Evolutionary conservation across 176 grass and related monocot genomes (phyloP).

Genomic region (Ampelocalamus luodianensis): DNA sequence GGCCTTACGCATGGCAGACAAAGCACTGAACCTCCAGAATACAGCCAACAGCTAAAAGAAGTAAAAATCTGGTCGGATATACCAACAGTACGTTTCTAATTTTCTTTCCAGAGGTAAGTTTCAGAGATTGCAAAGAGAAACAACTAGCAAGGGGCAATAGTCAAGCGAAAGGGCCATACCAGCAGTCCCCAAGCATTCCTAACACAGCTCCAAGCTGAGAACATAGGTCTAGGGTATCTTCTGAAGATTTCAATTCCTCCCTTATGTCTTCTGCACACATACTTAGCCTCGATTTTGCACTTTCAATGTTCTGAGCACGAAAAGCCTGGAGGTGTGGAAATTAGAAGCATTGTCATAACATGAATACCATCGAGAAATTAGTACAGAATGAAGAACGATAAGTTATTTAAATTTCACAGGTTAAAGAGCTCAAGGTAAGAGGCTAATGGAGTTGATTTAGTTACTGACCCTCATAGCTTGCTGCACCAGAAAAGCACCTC

Average conservation of each 20-base stretch:
- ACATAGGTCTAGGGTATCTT: slow-evolving; percentile 69
- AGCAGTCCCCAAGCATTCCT: slow-evolving; percentile 98
- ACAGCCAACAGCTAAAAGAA: neutral
- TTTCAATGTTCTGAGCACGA: slow-evolving; percentile 75
- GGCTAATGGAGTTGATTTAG: neutral
- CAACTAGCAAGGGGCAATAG: neutral
- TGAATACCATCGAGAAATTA: neutral
- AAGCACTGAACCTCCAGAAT: neutral
- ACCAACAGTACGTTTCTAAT: neutral
- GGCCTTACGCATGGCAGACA: neutral
- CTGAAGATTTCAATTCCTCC: slow-evolving; percentile 70
- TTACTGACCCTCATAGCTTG: slow-evolving; percentile 95
- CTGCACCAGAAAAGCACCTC: slow-evolving; percentile 93
- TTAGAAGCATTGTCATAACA: slow-evolving; percentile 9
- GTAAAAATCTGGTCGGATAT: neutral
- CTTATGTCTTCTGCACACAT: slow-evolving; percentile 90
- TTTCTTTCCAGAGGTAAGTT: neutral
- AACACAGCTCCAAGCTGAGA: slow-evolving; percentile 92
- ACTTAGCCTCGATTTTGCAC: slow-evolving; percentile 84
- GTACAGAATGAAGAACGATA: neutral
- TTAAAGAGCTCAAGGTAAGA: neutral
- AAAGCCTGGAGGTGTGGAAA: slow-evolving; percentile 63
- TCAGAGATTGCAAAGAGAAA: neutral
- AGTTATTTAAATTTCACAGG: neutral
- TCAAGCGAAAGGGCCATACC: slow-evolving; percentile 51